phyloP scores from a whole-genome alignment of 1,284 basidiomycete genomes.

The Fomitopsis pinicola region DNA sequence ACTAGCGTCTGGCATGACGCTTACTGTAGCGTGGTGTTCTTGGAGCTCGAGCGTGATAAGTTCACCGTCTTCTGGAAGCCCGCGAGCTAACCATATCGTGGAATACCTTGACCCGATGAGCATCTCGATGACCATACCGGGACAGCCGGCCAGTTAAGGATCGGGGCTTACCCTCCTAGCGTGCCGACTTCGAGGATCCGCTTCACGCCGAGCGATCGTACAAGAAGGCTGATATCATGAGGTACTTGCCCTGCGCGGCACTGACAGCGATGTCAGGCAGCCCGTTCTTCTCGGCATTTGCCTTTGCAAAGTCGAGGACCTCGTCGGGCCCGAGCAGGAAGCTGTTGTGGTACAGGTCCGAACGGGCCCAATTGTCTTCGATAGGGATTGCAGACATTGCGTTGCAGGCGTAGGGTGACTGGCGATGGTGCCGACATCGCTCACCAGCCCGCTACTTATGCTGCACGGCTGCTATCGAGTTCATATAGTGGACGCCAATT shows the following conservation, averaged over 20 bases:
- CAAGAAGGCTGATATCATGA: slow-evolving; percentile 49
- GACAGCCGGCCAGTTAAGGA: neutral
- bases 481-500: too few species aligned
- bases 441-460: neutral
- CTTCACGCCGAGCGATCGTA: slow-evolving; percentile 44
- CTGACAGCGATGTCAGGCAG: slow-evolving; percentile 52
- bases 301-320: slow-evolving; percentile 37
- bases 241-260: slow-evolving; percentile 51
- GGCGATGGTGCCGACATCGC: neutral
- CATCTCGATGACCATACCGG: neutral
- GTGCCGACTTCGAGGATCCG: slow-evolving; percentile 58
- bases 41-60: slow-evolving; percentile 48
- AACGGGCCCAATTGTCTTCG: slow-evolving; percentile 39
- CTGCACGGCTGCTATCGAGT: too few species aligned
- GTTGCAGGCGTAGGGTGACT: neutral
- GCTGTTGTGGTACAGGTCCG: slow-evolving; percentile 53
- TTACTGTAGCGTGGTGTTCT: slow-evolving; percentile 45
- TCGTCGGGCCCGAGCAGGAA: slow-evolving; percentile 45
- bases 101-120: slow-evolving; percentile 40
- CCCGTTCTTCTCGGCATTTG: slow-evolving; percentile 39
- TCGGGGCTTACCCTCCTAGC: slow-evolving; percentile 47
- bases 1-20: slow-evolving; percentile 1
- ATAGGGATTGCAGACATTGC: neutral
- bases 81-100: slow-evolving; percentile 55
- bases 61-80: slow-evolving; percentile 49